Conservation (phyloP, 768 basidiomycete species). For the Rickenella mellea region DNA sequence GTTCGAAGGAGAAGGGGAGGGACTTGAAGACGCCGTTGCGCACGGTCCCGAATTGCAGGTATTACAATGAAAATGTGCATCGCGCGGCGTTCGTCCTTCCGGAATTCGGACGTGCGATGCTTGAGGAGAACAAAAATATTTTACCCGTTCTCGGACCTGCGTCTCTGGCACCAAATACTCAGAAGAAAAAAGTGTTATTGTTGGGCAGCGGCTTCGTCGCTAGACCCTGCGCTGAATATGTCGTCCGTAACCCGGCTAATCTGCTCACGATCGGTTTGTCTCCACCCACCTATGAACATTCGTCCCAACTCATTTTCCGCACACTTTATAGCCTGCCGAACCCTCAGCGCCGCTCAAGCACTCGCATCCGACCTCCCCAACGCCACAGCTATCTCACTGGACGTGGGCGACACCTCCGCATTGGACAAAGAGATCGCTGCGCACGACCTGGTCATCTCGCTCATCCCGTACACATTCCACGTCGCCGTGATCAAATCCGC, state of each 20-base stretch:
- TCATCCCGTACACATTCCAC: constrained; percentile 94
- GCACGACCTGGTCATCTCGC: constrained; percentile 89
- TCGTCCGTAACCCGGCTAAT: constrained; percentile 74
- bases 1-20: constrained; percentile 65
- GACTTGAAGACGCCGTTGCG: constrained; percentile 69
- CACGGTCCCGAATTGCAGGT: constrained; percentile 58
- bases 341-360: constrained; percentile 63
- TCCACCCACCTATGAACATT: background rate
- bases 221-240: constrained; percentile 91
- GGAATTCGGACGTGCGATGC: constrained; percentile 73
- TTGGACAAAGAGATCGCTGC: constrained; percentile 76
- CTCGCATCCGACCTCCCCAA: constrained; percentile 61
- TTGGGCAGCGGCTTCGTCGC: constrained; percentile 96
- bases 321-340: constrained; percentile 64
- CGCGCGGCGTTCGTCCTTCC: constrained; percentile 79
- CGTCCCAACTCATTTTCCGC: background rate
- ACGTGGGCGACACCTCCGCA: constrained; percentile 60
- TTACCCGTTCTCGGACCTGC: constrained; percentile 68
- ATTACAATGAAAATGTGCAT: constrained; percentile 84
- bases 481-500: constrained; percentile 85
- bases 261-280: constrained; percentile 71
- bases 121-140: constrained; percentile 66
- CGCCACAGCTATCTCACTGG: constrained; percentile 69
- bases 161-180: constrained; percentile 33
- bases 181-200: constrained; percentile 59